phyloP scores from a whole-genome alignment of 257 asterid genomes.

The Knoxia roxburghii region DNA sequence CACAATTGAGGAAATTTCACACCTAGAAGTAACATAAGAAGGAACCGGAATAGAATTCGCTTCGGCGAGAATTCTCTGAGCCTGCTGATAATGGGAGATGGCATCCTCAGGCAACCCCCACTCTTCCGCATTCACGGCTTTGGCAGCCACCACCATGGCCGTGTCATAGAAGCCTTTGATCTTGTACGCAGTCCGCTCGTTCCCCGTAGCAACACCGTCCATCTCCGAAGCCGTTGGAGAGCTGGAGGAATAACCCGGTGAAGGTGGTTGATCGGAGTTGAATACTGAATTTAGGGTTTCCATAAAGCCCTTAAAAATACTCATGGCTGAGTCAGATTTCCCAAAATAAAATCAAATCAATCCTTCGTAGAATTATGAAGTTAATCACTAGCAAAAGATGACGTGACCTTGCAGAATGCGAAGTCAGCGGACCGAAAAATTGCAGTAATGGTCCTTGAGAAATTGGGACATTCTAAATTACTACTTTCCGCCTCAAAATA shows the following conservation, averaged over 20 bases:
- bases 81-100: constrained; percentile 49
- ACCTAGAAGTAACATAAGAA: constrained; percentile 86
- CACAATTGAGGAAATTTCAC: not conserved
- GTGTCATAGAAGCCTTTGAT: constrained; percentile 81
- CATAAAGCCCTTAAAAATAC: constrained; percentile 49
- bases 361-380: not conserved
- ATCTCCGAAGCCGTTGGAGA: constrained; percentile 28
- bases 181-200: constrained; percentile 85
- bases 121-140: constrained; percentile 92
- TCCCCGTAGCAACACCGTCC: constrained; percentile 78
- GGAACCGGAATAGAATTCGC: constrained; percentile 84
- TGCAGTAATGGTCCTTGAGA: not conserved
- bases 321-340: constrained; percentile 38
- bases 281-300: constrained; percentile 60
- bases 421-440: not conserved
- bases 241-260: constrained; percentile 25
- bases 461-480: not conserved
- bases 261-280: constrained; percentile 38
- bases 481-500: too few species aligned
- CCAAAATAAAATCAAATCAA: not conserved
- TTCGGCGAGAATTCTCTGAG: constrained; percentile 66
- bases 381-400: not conserved
- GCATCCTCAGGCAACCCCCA: constrained; percentile 92
- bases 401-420: not conserved
- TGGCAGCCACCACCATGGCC: constrained; percentile 80